A percentile compares a stretch with the other conserved stretches of the same genome.
Evolutionary conservation across 2,329 filamentous ascomycete species (phyloP).

Genomic region (Ophiostoma fasciatum): DNA sequence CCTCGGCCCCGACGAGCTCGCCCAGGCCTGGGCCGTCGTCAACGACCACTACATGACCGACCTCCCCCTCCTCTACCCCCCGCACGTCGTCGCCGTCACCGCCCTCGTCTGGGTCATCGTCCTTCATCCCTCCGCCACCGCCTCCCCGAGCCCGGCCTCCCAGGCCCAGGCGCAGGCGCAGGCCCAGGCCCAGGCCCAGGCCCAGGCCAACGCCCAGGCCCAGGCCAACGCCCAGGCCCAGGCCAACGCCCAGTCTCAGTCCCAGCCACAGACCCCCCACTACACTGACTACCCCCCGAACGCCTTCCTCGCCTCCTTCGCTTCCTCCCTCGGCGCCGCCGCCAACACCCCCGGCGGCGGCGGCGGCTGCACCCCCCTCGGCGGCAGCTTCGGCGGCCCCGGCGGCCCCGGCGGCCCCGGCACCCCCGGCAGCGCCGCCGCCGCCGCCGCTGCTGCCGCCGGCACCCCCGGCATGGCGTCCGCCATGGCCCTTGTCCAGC

Average conservation of each 20-base stretch:
- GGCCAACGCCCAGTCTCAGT: too few species aligned
- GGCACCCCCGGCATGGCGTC: not conserved
- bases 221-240: too few species aligned
- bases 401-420: constrained; percentile 5
- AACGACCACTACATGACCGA: constrained; percentile 92
- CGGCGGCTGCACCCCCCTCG: too few species aligned
- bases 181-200: too few species aligned
- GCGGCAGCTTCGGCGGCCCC: not conserved
- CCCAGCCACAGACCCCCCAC: too few species aligned
- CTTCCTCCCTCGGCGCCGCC: too few species aligned
- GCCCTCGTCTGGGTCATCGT: constrained; percentile 76
- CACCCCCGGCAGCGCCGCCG: constrained; percentile 5
- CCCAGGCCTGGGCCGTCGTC: constrained; percentile 66
- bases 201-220: too few species aligned
- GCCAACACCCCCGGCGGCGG: too few species aligned
- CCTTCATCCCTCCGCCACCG: constrained; percentile 44
- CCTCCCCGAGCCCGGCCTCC: too few species aligned
- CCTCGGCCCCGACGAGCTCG: constrained; percentile 63
- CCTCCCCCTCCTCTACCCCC: constrained; percentile 68
- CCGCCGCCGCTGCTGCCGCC: not conserved
- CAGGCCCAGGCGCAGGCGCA: too few species aligned
- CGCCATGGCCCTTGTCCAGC: constrained; percentile 7
- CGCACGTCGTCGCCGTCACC: constrained; percentile 79
- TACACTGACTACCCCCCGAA: too few species aligned
- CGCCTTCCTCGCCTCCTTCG: too few species aligned